Evolutionary conservation across 108 stramenopile species (phyloP), one percentile per base, ranked within the genome.

Genomic region (Skeletonema menzelii): DNA sequence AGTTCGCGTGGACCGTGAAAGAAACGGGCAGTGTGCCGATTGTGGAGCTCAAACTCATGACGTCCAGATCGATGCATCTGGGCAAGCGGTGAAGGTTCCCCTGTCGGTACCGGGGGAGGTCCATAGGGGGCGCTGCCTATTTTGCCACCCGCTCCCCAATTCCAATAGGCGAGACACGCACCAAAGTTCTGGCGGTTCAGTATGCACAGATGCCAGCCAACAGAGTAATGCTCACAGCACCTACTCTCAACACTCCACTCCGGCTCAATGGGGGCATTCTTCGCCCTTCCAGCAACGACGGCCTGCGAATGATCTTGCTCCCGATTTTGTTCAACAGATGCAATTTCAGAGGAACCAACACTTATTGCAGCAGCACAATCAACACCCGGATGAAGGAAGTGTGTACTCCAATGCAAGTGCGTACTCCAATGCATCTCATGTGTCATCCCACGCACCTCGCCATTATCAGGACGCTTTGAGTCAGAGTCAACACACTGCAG

Each of bases 61-160:
- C 55, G 42, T 84, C 22, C 70, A 80, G 22, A 30, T 63, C 30
- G 84, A 84, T 59, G 44, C 70, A 13, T 44, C 56, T 42, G 64
- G 64, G 19, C 38, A 49, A 44, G 17, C 49, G 61, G 49, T 78
- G 26, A 80, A 82, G 61, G 27, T 79, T 38, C 77, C 86, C 30
- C 77, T 86, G 27, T 78, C 83, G 10, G 78, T 86, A 7, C 65
- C 70, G 12, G 70, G 80, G 46, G 83, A 86, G 56, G 86, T 86
- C 22, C 81, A 84, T 65, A 34, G 86, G 28, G 86, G 86, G n/a
- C 72, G 86, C 4, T 86, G 86, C 65, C 22, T 86, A 35, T 73
- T 84, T 22, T 86, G 86, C 56, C 80, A 84, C 69, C 86, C 86
- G 12, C 60, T 86, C 28, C 81, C 77, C 8, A 38, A 22, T 7